Conservation (phyloP, 306 rosid species). For the Quercus alba region DNA sequence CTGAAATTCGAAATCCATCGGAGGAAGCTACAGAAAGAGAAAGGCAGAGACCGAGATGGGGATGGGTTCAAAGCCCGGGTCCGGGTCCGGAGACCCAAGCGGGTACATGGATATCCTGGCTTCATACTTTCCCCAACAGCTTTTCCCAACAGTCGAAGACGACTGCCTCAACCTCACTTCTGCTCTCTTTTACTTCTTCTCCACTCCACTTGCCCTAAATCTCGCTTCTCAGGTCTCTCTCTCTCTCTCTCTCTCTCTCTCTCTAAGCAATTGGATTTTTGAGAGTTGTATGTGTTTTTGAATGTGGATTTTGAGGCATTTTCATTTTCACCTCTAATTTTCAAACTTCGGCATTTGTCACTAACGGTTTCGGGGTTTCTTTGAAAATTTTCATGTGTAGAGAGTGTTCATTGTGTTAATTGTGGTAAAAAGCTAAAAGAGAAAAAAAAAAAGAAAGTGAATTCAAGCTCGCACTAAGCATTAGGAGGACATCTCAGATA, state of each 20-base stretch:
- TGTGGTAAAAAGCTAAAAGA: too few relatives aligned
- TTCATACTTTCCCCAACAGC: slow-evolving; percentile 61
- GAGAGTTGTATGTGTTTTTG: background rate
- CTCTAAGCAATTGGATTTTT: background rate
- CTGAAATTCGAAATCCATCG: background rate
- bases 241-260: background rate
- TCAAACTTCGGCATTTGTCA: background rate
- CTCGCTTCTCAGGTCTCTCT: slow-evolving; percentile 55
- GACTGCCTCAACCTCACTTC: slow-evolving; percentile 53
- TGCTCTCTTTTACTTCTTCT: slow-evolving; percentile 57
- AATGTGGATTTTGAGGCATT: background rate
- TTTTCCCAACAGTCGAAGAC: slow-evolving; percentile 52
- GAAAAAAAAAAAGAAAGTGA: too few relatives aligned
- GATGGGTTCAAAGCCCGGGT: background rate
- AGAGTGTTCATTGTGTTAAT: too few relatives aligned
- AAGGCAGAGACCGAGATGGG: background rate
- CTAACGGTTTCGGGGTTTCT: background rate
- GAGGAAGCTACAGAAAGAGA: background rate
- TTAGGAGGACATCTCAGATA: background rate
- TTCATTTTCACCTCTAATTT: background rate
- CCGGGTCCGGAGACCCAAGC: slow-evolving; percentile 20
- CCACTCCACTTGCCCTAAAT: slow-evolving; percentile 41
- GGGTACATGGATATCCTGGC: slow-evolving; percentile 26
- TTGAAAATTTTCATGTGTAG: background rate
- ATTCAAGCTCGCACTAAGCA: too few relatives aligned